Evolutionary conservation across 1,284 basidiomycete genomes (phyloP), one percentile per base, ranked within the genome.

Genomic region (Quambalaria eucalypti): DNA sequence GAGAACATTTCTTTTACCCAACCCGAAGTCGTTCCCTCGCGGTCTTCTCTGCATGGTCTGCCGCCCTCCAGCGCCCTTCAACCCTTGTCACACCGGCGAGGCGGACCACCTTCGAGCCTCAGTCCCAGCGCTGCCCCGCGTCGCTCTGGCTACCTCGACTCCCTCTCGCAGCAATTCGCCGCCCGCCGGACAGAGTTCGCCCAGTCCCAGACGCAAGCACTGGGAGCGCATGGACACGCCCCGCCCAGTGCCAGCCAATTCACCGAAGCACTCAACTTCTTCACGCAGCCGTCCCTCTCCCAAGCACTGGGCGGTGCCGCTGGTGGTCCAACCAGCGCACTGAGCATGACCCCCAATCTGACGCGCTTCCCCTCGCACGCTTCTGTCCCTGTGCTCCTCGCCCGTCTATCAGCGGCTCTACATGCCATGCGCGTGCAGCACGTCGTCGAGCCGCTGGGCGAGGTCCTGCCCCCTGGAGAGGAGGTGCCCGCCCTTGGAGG

Each of bases 1-100:
- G 70, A 72, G 25, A 67, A 61, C 48, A 56, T 72, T 9, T 74
- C 73, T n/a, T 50, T 73, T 10, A 66, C 73, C 26, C 73, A 74
- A 52, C 73, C 73, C 9, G 73, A 73, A 49, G 65, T n/a, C n/a
- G n/a, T n/a, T n/a, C n/a, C n/a, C n/a, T n/a, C n/a, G n/a, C n/a
- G n/a, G n/a, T n/a, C n/a, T n/a, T n/a, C 65, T 21, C 62, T 73
- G 28, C 60, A 60, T 39, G 56, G 59, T 39, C 36, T n/a, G 5
- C 36, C 16, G 36, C 36, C 36, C 36, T 39, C 10, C 36, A 39
- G 36, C 30, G 42, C n/a, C n/a, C n/a, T n/a, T n/a, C n/a, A n/a
- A n/a, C n/a, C n/a, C n/a, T n/a, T n/a, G n/a, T n/a, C n/a, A n/a
- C n/a, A n/a, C n/a, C n/a, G 25, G n/a, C 55, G 25, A 44, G 40